A percentile compares a stretch with the other conserved stretches of the same genome.
Conservation (phyloP, 768 basidiomycete genomes). For the Cubamyces sp. region DNA sequence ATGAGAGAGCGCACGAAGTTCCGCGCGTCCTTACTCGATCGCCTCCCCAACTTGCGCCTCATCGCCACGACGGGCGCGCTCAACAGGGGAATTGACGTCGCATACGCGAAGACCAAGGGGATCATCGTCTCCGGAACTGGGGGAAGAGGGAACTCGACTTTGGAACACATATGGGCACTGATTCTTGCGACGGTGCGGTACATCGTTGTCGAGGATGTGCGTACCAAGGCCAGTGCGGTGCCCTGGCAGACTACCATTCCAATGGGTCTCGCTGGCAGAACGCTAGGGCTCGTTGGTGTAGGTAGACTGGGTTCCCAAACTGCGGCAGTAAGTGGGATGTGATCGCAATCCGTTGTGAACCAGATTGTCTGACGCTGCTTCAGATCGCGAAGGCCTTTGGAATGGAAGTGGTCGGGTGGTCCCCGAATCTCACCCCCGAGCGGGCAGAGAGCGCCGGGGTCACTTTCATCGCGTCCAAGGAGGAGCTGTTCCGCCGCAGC, state of each 20-base stretch:
- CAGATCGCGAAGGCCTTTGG: conserved; percentile 63
- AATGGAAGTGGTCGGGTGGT: conserved; percentile 67
- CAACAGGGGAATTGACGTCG: conserved; percentile 55
- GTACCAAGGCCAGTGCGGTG: conserved; percentile 47
- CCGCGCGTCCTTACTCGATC: conserved; percentile 49
- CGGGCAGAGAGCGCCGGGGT: conserved; percentile 57
- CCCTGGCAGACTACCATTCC: conserved; percentile 61
- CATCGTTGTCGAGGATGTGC: conserved; percentile 52
- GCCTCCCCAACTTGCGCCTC: conserved; percentile 61
- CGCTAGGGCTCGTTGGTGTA: conserved; percentile 63
- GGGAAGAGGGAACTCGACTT: conserved; percentile 49
- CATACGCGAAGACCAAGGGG: conserved; percentile 49
- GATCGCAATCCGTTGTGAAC: no score
- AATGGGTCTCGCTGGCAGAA: conserved; percentile 54
- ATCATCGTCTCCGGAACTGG: conserved; percentile 58
- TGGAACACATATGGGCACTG: conserved; percentile 70
- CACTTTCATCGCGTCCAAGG: conserved; percentile 51
- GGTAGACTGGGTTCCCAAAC: conserved; percentile 58
- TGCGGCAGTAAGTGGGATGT: conserved; percentile 44
- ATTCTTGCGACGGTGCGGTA: conserved; percentile 56
- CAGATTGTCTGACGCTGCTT: neutral
- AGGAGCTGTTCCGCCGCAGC: conserved; percentile 53
- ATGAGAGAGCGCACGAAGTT: conserved; percentile 74
- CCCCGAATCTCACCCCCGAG: conserved; percentile 62
- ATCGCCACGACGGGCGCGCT: conserved; percentile 59